Evolutionary conservation across 1,284 basidiomycete genomes (phyloP), one percentile per base, ranked within the genome.

Genomic region (Vanrija pseudolonga): DNA sequence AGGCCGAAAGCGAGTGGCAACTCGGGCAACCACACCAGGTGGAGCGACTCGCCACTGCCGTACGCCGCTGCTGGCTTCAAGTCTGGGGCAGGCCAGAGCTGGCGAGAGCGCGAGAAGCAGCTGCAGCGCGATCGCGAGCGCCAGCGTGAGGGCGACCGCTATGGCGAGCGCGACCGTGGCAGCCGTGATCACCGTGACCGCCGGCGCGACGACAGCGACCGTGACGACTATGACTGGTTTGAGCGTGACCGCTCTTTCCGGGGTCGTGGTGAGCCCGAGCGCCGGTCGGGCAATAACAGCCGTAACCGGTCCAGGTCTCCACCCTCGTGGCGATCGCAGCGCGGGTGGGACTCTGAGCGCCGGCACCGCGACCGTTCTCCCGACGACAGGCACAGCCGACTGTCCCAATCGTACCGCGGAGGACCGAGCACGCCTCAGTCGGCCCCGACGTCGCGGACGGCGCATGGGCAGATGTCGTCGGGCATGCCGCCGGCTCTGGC

Each of bases 61-160:
- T 54, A 28, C 47, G 57, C 44, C 3, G 56, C 63, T 12, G 36
- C 38, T 3, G 47, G 46, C 3, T 68, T 66, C 49, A 57, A 44
- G 6, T 32, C 32, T 9, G 70, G 70, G 11, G 59, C 59, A 1
- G 51, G 57, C 26, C 65, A 66, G 4, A 71, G 72, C 1, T 53
- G 56, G 19, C 66, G 64, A 32, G 59, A 57, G 11, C 49, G 62
- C 15, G 67, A 69, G 23, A 67, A 65, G 52, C 58, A 59, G 22
- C 43, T 38, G 37, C 40, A 57, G 47, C 32, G 54, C 11, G 44
- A 59, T 22, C 44, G 56, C 15, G 55, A 61, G 2, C 39, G 45
- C 12, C 64, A 69, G 38, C 53, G 43, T 5, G 41, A 50, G 11
- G 40, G 40, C 15, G 40, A 36, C 20, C 53, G 45, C 7, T 40